These are phyloP conservation scores for Schizosaccharomyces octosporus DNA, from an alignment of 805 yeast genomes.

Conservation along the genomic window DNA sequence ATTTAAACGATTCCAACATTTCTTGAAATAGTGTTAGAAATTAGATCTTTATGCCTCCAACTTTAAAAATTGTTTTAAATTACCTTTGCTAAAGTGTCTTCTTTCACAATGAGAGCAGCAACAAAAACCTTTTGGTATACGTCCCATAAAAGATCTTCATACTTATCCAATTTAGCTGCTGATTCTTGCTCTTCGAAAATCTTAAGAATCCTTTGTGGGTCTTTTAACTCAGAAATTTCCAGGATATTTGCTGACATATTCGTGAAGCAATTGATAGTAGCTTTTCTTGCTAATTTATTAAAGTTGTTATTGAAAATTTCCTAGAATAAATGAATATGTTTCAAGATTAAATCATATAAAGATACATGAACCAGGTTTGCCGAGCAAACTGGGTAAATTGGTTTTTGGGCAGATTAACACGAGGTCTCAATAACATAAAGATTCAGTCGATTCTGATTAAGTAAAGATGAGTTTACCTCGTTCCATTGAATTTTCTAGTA, in stretches of 20 bases:
- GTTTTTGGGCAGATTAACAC: too few relatives aligned
- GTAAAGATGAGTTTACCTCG: too few relatives aligned
- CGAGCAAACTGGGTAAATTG: too few relatives aligned
- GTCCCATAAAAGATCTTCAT: background rate
- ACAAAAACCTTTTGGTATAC: background rate
- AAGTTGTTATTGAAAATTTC: too few relatives aligned
- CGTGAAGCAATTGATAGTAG: background rate
- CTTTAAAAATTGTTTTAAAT: background rate
- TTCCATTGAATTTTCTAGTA: too few relatives aligned
- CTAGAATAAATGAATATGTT: too few relatives aligned
- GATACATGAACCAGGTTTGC: too few relatives aligned
- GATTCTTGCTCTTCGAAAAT: background rate
- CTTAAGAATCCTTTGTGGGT: background rate
- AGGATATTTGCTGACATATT: background rate
- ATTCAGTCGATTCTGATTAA: too few relatives aligned
- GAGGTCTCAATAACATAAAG: too few relatives aligned
- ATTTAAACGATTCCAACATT: background rate
- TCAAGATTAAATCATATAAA: too few relatives aligned
- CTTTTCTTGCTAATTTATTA: too few relatives aligned
- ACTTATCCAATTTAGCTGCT: background rate
- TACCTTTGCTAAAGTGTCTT: background rate
- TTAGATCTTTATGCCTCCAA: background rate
- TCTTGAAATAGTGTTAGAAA: background rate
- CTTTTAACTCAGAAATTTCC: background rate
- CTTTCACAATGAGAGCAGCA: background rate